Percentiles rank a stretch among this genome's conserved stretches.
Conservation (phyloP, 2,329 filamentous ascomycete species). For the Monosporascus sp. region DNA sequence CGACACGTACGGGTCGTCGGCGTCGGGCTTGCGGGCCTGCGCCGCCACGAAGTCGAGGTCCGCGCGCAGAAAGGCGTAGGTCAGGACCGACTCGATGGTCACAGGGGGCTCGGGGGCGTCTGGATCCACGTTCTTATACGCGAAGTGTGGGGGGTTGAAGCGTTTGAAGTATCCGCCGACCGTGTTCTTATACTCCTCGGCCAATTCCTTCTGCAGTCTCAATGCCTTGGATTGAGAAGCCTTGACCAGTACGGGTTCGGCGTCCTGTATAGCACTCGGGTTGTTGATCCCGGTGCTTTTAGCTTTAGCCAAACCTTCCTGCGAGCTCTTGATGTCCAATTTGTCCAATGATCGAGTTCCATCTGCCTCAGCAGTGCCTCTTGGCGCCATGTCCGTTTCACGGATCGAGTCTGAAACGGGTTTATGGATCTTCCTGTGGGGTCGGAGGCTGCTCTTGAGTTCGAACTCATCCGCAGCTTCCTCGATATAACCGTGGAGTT, state of each 20-base stretch:
- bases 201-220: slow-evolving; percentile 63
- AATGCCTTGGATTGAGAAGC: slow-evolving; percentile 54
- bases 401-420: slow-evolving; percentile 3
- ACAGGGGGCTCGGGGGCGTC: slow-evolving; percentile 37
- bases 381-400: slow-evolving; percentile 5
- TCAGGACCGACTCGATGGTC: slow-evolving; percentile 71
- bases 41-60: slow-evolving; percentile 92
- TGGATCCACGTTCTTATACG: slow-evolving; percentile 26
- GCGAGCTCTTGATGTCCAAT: slow-evolving; percentile 44
- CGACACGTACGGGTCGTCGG: slow-evolving; percentile 61
- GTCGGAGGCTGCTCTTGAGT: slow-evolving; percentile 67
- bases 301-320: slow-evolving; percentile 37
- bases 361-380: slow-evolving; percentile 20
- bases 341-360: slow-evolving; percentile 32
- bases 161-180: slow-evolving; percentile 93
- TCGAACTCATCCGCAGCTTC: slow-evolving; percentile 71
- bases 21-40: slow-evolving; percentile 75
- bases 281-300: slow-evolving; percentile 32
- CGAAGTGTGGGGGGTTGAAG: slow-evolving; percentile 78
- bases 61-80: slow-evolving; percentile 88
- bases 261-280: slow-evolving; percentile 30
- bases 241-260: slow-evolving; percentile 41
- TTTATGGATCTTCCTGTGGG: slow-evolving; percentile 22
- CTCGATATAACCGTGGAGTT: slow-evolving; percentile 85
- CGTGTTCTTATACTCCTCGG: slow-evolving; percentile 72